Base-by-base conservation (phyloP, 371 early-diverging fungal species). In the Entomophthora muscae region DNA sequence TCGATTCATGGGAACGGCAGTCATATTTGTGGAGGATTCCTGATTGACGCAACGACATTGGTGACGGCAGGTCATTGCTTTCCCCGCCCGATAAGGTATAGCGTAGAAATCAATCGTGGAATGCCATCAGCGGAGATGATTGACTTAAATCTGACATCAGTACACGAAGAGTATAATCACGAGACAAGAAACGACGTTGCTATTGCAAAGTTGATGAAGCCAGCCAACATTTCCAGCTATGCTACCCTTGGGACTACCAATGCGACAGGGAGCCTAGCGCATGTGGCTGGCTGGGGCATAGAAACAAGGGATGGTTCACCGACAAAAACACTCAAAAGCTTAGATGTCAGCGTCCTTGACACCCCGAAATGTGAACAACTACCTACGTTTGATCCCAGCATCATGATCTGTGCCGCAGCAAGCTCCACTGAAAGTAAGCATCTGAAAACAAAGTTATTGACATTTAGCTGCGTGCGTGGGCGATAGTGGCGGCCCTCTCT, bases 61-160 rank as follows among this genome's bases (percentile, higher is more conserved):
- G 30, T 57, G 28, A 57, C 58, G 21, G 58, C 58, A 17, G 24
- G 22, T 57, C 58, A 57, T 26, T 57, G 58, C 29, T 27, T 30
- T 30, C 23, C 29, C 29, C 12, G 32, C 2, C 2, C 30, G 7
- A 5, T 42, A 10, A 5, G 17, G 42, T 42, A 42, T 17, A 10
- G 10, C 42, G 42, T 42, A 5, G 17, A 42, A 17, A 10, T 42
- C 5, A 10, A 17, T 42, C 42, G 42, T 10, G 42, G 42, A 5
- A 42, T 17, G 42, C 42, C 42, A 42, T 5, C 5, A 17, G 42
- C 42, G 10, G 42, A 42, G 17, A 42, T 42, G 10, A 42, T 42
- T 42, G n/a, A n/a, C n/a, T n/a, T n/a, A n/a, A 42, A 42, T 17
- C 42, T 42, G 42, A 42, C 42, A 10, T 17, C 5, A 10, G 17